Evolutionary conservation across 495 filamentous ascomycete genomes (phyloP), one percentile per base, ranked within the genome.

Genomic region (Podospora conica): DNA sequence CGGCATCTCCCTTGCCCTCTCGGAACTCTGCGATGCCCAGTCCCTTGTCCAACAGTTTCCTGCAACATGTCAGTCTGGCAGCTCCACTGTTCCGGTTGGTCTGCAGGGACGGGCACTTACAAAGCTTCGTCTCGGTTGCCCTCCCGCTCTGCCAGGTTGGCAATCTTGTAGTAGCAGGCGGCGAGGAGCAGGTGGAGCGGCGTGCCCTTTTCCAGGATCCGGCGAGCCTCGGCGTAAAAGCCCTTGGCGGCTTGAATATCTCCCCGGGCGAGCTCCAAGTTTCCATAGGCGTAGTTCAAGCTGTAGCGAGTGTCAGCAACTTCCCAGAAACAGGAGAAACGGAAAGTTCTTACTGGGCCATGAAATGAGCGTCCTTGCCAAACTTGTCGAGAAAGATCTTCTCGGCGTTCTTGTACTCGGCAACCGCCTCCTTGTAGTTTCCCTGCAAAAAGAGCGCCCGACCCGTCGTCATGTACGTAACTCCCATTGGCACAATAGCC

Each of bases 171-270:
- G 1, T 60, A 60, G 29, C 58, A 60, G 8, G 58, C 58, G 1
- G 58, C 58, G 18, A 60, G 58, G 58, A 60, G 58, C 15, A 60
- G 58, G n/a, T 60, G 58, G 28, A 60, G 27, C 0, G 58, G 58
- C 18, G 58, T 60, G 58, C 22, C 1, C 28, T 60, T 60, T 22
- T 60, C 28, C 24, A 60, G 58, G 27, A 60, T 60, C n/a, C 58
- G 18, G 12, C 29, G 18, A 2, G 58, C 58, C 29, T 31, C 27
- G 28, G 27, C 18, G 28, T 60, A 60, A 8, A 23, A 60, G n/a
- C 27, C 18, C 21, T 22, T 60, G 3, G 58, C 58, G 15, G 58
- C 58, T 1, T 2, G 10, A 9, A 29, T 60, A n/a, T 60, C 58
- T 8, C 33, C 21, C 9, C 58, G 15, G 11, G n/a, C 4, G 11